Conservation (phyloP, 768 basidiomycete species). For the Pleurotus cornucopiae region DNA sequence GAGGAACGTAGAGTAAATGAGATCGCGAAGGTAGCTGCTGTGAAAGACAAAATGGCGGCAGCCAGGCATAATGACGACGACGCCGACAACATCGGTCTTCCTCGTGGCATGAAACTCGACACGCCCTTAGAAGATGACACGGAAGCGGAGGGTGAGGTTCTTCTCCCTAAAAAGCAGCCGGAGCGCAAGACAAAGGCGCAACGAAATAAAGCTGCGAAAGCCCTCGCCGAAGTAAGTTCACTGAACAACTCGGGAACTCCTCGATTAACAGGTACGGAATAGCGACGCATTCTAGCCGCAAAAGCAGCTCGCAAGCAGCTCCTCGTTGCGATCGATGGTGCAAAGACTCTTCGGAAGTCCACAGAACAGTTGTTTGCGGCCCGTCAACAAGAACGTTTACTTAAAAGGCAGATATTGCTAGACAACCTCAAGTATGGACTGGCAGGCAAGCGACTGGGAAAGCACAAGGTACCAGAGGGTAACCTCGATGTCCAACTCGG, state of each 20-base stretch:
- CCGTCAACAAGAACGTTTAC: conserved; percentile 33
- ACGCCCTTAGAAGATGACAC: conserved; percentile 32
- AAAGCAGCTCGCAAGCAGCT: conserved; percentile 58
- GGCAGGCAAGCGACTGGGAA: conserved; percentile 74
- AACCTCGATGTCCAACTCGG: conserved; percentile 84
- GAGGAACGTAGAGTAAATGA: conserved; percentile 59
- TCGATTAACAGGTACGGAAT: neutral
- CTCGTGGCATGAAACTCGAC: conserved; percentile 64
- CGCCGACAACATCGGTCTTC: conserved; percentile 28
- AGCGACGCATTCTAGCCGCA: conserved; percentile 67
- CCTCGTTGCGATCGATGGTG: conserved; percentile 51
- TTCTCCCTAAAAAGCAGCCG: conserved; percentile 33
- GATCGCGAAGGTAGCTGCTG: conserved; percentile 46
- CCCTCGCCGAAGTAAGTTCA: conserved; percentile 56
- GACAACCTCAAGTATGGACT: conserved; percentile 61
- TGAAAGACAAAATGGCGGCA: conserved; percentile 51
- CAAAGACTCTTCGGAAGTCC: conserved; percentile 45
- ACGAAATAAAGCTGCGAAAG: conserved; percentile 58
- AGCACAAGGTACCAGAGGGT: conserved; percentile 66
- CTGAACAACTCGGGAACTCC: neutral
- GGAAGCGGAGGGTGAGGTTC: conserved; percentile 24
- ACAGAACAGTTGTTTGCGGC: conserved; percentile 27
- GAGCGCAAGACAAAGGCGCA: conserved; percentile 47
- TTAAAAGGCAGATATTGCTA: conserved; percentile 28
- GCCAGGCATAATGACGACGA: conserved; percentile 32